Conservation (phyloP, 2,329 filamentous ascomycete species). For the Cladorrhinum sp. region DNA sequence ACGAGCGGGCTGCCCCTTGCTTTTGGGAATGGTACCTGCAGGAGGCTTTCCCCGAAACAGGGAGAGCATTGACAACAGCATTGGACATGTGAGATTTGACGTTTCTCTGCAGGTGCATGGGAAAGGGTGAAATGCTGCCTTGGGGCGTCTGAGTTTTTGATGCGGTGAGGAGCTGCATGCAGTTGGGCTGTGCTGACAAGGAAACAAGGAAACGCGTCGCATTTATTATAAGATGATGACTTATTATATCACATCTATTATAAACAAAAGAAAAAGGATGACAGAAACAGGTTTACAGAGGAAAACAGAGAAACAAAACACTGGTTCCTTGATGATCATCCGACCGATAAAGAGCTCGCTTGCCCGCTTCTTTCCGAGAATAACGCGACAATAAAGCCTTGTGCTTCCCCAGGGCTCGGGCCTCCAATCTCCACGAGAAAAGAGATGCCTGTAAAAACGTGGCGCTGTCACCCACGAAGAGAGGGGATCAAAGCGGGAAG, state of each 20-base stretch:
- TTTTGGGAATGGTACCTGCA: background rate
- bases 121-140: background rate
- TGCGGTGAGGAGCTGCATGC: background rate
- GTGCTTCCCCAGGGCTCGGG: background rate
- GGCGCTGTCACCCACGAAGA: background rate
- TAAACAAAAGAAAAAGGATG: background rate
- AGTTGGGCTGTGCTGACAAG: background rate
- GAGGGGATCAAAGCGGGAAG: no score
- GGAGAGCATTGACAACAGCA: background rate
- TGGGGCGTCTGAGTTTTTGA: background rate
- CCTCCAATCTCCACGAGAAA: background rate
- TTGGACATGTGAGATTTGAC: background rate
- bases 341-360: background rate
- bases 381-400: background rate
- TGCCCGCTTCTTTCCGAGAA: background rate
- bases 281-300: background rate
- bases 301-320: background rate
- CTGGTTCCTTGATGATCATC: background rate
- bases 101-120: background rate
- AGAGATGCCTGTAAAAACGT: background rate
- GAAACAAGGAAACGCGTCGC: background rate
- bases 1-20: background rate
- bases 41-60: background rate
- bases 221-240: background rate
- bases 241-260: background rate